Base-by-base conservation (phyloP, 2,329 filamentous ascomycete species). In the Neonectria punicea region DNA sequence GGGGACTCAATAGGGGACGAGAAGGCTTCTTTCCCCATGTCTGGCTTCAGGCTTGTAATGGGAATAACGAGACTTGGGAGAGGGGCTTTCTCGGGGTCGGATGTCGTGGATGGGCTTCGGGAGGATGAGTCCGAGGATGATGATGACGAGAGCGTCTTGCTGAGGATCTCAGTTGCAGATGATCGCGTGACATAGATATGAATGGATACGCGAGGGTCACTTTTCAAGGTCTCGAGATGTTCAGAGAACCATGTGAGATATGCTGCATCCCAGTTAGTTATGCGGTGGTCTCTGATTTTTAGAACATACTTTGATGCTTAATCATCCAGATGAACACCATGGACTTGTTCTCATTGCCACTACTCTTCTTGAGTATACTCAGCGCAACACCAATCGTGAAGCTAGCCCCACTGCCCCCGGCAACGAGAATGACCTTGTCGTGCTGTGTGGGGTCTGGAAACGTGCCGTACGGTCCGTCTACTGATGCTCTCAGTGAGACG, bases 361-460 rank as follows among this genome's bases (percentile, higher is more conserved):
- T 63, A 3, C 74, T 65, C 14, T 67, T 74, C 53, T 70, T 75
- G 13, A 83, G 71, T 56, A 82, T 74, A 63, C 75, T 73, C 44
- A 81, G 75, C 6, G 78, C 79, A 22, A 76, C 77, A 49, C 82
- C 82, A 47, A 82, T 77, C 6, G 81, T 80, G 73, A 90, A 90
- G 32, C 84, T 89, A 2, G 86, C 88, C 2, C 89, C 88, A 55
- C 86, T 87, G 5, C 88, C 89, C 13, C 88, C 88, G 4, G 87
- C 86, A 41, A 90, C 80, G 44, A 90, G 77, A n/a, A 90, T 78
- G 7, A 89, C 80, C 67, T 85, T 86, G 72, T 89, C 85, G 65
- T 82, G 86, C 14, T 80, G 76, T 58, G 81, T 79, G 0, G 86
- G 82, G 61, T 87, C 80, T 0, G 87, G 86, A 25, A 86, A 78